phyloP scores from a whole-genome alignment of 2,329 filamentous ascomycete species.

The Davidsoniella australis region DNA sequence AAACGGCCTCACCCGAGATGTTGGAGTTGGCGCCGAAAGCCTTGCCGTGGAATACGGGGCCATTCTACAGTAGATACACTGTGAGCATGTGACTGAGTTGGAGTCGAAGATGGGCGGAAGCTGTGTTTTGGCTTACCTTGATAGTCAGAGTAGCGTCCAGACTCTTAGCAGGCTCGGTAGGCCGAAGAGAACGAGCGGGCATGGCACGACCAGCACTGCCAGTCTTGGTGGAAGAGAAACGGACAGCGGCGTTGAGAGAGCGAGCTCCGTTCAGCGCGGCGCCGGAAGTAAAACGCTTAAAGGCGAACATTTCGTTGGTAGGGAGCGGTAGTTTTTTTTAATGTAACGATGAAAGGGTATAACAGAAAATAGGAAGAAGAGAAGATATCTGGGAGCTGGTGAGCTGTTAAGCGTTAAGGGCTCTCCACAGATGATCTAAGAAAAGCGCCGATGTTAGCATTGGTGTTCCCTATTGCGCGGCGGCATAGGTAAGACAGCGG shows the following conservation, averaged over 20 bases:
- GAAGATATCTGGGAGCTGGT: constrained; percentile 13
- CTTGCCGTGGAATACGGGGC: constrained; percentile 88
- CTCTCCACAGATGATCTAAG: constrained; percentile 27
- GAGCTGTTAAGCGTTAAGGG: constrained; percentile 16
- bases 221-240: constrained; percentile 24
- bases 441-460: constrained; percentile 9
- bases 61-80: constrained; percentile 40
- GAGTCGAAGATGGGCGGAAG: not conserved
- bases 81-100: not conserved
- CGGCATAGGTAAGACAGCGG: not conserved
- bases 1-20: constrained; percentile 94
- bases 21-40: constrained; percentile 94
- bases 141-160: constrained; percentile 90
- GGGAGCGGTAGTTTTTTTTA: constrained; percentile 3
- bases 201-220: constrained; percentile 54
- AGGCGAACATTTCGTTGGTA: constrained; percentile 10
- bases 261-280: constrained; percentile 21
- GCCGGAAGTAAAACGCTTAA: constrained; percentile 31
- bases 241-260: constrained; percentile 20
- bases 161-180: constrained; percentile 20
- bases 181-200: constrained; percentile 14
- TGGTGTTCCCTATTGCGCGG: not conserved
- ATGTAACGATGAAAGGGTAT: not conserved
- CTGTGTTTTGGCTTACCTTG: constrained; percentile 34
- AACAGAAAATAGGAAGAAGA: constrained; percentile 14